Conservation (phyloP, 495 filamentous ascomycete species). For the Achaetomiella virescens region DNA sequence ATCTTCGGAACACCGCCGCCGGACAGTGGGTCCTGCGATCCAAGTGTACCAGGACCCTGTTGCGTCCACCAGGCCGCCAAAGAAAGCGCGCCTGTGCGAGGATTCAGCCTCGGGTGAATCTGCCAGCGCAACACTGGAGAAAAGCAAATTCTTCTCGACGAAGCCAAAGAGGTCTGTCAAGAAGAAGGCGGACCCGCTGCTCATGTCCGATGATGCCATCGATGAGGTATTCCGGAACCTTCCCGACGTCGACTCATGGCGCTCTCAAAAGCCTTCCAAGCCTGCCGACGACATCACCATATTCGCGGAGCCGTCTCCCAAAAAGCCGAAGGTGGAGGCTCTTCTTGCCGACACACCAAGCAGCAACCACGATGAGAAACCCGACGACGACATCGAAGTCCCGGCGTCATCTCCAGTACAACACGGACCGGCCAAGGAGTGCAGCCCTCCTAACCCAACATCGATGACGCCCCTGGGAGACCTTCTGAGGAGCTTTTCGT, state of each 20-base stretch:
- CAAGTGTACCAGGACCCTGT: conserved; percentile 20
- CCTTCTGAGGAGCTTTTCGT: conserved; percentile 21
- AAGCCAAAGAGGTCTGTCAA: conserved; percentile 14
- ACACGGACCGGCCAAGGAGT: background rate
- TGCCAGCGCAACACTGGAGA: conserved; percentile 21
- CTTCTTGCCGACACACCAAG: background rate
- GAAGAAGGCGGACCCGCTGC: conserved; percentile 24
- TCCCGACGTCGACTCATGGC: conserved; percentile 29
- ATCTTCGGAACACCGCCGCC: conserved; percentile 29
- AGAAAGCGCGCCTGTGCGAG: conserved; percentile 45
- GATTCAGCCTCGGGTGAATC: conserved; percentile 22
- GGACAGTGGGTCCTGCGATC: conserved; percentile 23
- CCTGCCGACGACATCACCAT: conserved; percentile 15
- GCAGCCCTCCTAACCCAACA: background rate
- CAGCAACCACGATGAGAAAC: background rate
- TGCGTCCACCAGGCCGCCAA: conserved; percentile 35
- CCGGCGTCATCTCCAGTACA: conserved; percentile 22
- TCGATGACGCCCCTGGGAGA: conserved; percentile 16
- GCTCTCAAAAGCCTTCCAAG: conserved; percentile 11
- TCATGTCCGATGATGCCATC: conserved; percentile 44
- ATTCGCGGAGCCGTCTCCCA: conserved; percentile 22
- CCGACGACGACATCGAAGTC: conserved; percentile 23
- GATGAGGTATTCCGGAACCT: conserved; percentile 40
- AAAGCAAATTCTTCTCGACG: conserved; percentile 38
- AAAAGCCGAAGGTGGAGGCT: background rate